Evolutionary conservation across 257 asterid species (phyloP).

Genomic region (Ballota nigra): DNA sequence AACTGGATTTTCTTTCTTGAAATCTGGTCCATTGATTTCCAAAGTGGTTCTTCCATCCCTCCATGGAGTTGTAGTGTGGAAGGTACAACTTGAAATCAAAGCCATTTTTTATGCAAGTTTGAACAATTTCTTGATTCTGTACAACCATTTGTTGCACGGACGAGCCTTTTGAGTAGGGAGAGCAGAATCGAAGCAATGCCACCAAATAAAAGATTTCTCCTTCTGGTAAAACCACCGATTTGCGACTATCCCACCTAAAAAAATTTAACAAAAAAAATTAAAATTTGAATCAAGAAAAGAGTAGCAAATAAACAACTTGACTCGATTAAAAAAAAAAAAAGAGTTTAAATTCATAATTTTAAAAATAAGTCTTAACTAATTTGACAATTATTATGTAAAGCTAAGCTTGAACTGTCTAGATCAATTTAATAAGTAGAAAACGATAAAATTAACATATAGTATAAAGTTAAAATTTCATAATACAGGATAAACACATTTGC

Average conservation of each 20-base stretch:
- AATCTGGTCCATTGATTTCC: conserved; percentile 85
- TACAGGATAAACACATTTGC: neutral
- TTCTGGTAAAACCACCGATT: conserved; percentile 66
- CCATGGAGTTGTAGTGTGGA: conserved; percentile 61
- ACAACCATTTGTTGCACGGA: conserved; percentile 59
- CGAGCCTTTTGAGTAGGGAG: conserved; percentile 49
- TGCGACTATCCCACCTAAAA: conserved; percentile 81
- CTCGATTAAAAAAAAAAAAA: too few species aligned
- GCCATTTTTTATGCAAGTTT: conserved; percentile 47
- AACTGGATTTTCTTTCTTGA: conserved; percentile 52
- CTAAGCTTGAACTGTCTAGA: neutral
- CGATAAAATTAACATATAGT: neutral
- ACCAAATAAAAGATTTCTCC: conserved; percentile 74
- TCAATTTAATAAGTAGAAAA: neutral
- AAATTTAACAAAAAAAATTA: too few species aligned
- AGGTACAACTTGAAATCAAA: conserved; percentile 76
- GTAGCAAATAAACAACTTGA: too few species aligned
- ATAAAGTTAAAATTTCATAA: neutral
- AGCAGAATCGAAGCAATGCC: conserved; percentile 67
- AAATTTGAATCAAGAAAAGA: neutral
- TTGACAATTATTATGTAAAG: too few species aligned
- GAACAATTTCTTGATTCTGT: conserved; percentile 65
- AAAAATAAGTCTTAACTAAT: too few species aligned
- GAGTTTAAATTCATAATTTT: too few species aligned
- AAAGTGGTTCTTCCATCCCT: conserved; percentile 75